A percentile compares a stretch with the other conserved stretches of the same genome.
Conservation (phyloP, 2,329 filamentous ascomycete genomes). For the Nectriaceae sp. region DNA sequence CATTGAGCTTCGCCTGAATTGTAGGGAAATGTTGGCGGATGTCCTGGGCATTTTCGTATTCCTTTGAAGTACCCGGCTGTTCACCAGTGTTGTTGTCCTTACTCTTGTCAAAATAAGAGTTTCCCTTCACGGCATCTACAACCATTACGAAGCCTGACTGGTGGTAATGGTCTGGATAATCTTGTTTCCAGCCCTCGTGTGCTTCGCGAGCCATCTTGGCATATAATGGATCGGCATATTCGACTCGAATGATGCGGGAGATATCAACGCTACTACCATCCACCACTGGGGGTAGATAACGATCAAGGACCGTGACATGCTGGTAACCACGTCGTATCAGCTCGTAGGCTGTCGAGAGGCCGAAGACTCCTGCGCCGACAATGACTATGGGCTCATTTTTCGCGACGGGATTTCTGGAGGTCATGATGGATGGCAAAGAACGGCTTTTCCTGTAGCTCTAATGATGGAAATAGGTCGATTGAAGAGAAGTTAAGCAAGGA, state of each 20-base stretch:
- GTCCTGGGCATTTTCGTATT: slow-evolving; percentile 1
- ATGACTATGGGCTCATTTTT: slow-evolving; percentile 34
- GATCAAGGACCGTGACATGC: slow-evolving; percentile 50
- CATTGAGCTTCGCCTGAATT: slow-evolving; percentile 6
- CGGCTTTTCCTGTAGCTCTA: too few species aligned
- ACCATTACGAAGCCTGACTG: slow-evolving; percentile 36
- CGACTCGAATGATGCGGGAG: slow-evolving; percentile 45
- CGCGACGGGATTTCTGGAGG: slow-evolving; percentile 15
- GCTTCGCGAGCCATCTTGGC: slow-evolving; percentile 53
- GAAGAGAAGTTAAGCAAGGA: too few species aligned
- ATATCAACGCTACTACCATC: slow-evolving; percentile 44
- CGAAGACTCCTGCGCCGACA: slow-evolving; percentile 52
- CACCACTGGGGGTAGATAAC: slow-evolving; percentile 36
- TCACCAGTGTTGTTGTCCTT: slow-evolving; percentile 1
- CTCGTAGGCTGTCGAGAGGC: slow-evolving; percentile 51
- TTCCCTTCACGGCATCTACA: slow-evolving; percentile 4
- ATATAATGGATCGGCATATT: slow-evolving; percentile 68
- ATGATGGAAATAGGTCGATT: too few species aligned
- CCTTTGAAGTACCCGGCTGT: neutral
- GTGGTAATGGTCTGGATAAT: slow-evolving; percentile 33
- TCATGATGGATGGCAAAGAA: too few species aligned
- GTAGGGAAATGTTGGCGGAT: slow-evolving; percentile 5
- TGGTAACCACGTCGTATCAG: slow-evolving; percentile 45
- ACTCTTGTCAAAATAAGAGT: slow-evolving; percentile 7
- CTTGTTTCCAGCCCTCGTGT: slow-evolving; percentile 25